These are phyloP conservation scores for Psilocybe subaeruginosa DNA, from an alignment of 768 basidiomycete species.

Conservation along the genomic window DNA sequence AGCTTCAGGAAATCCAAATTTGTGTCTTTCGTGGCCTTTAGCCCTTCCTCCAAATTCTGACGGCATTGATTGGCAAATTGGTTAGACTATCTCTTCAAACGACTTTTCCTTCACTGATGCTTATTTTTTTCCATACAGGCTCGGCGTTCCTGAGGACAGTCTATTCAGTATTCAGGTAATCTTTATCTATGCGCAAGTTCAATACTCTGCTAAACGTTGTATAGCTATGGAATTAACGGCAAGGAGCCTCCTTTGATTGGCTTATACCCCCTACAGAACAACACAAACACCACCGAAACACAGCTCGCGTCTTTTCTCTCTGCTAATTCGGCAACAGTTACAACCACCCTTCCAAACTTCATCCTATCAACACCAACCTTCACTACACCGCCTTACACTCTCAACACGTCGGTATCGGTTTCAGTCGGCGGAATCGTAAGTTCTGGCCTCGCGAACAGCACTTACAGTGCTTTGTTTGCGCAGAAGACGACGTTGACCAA, in stretches of 20 bases:
- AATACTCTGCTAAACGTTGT: conserved; percentile 3
- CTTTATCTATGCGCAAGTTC: background rate
- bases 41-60: conserved; percentile 68
- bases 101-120: no score
- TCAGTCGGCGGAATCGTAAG: conserved; percentile 55
- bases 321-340: conserved; percentile 62
- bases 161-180: conserved; percentile 76
- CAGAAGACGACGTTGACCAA: conserved; percentile 36
- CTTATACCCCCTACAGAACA: conserved; percentile 63
- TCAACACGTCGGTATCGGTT: conserved; percentile 69
- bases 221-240: conserved; percentile 72
- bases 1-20: conserved; percentile 58
- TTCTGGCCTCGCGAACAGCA: conserved; percentile 71
- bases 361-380: conserved; percentile 65
- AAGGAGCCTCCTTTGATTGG: conserved; percentile 81
- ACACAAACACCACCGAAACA: conserved; percentile 42
- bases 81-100: conserved; percentile 42
- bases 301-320: conserved; percentile 58
- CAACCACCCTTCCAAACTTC: conserved; percentile 75
- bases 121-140: conserved; percentile 35
- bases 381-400: conserved; percentile 64
- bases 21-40: conserved; percentile 78
- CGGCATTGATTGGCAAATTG: conserved; percentile 84
- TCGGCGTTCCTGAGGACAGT: conserved; percentile 73
- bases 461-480: conserved; percentile 64